Evolutionary conservation across 2,329 filamentous ascomycete species (phyloP).

Genomic region (Venturia aucupariae): DNA sequence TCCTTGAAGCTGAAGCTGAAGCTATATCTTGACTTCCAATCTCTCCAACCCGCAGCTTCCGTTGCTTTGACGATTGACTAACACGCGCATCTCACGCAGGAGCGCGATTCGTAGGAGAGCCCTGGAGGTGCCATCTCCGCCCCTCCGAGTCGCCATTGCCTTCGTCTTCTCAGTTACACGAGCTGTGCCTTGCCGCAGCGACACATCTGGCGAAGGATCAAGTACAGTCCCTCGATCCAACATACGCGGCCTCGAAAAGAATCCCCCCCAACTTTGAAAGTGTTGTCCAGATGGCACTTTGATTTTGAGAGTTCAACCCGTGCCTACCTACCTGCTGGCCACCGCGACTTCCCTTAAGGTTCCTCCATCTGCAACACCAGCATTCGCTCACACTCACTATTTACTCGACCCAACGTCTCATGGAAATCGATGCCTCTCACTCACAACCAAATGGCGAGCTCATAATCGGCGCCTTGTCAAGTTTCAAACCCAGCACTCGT

Average conservation of each 20-base stretch:
- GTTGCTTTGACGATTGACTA: background rate
- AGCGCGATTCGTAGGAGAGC: background rate
- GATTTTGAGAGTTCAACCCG: background rate
- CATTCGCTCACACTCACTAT: constrained; percentile 4
- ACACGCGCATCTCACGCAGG: background rate
- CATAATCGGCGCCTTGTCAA: background rate
- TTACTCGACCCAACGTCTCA: constrained; percentile 2
- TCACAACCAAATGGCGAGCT: background rate
- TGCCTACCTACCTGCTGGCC: background rate
- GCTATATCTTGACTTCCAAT: background rate
- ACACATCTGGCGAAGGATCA: background rate
- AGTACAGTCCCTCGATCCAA: background rate
- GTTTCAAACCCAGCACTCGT: background rate
- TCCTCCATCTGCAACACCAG: constrained; percentile 2
- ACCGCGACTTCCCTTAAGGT: background rate
- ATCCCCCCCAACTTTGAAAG: background rate
- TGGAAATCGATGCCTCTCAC: background rate
- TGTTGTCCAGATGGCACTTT: background rate
- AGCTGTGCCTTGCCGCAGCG: background rate
- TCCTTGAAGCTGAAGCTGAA: too few relatives aligned
- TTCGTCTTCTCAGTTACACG: background rate
- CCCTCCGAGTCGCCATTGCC: background rate
- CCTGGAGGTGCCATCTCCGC: background rate
- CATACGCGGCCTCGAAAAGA: background rate
- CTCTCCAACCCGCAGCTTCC: background rate